These are phyloP conservation scores for Botrytis aclada DNA, from an alignment of 2,329 filamentous ascomycete genomes.

Conservation along the genomic window DNA sequence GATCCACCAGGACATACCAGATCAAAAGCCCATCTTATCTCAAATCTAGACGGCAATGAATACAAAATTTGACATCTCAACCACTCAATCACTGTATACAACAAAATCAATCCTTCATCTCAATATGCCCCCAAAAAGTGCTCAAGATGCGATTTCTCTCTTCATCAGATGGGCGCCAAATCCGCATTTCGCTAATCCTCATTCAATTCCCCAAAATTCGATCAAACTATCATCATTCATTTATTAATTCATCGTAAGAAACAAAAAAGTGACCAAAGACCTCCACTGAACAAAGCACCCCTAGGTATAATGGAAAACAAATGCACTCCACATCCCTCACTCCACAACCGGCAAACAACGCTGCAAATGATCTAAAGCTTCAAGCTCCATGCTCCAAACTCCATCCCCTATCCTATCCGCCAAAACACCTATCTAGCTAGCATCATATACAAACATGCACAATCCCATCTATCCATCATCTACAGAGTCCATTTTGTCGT, in stretches of 20 bases:
- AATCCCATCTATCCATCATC: neutral
- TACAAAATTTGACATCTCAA: too few species aligned
- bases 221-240: neutral
- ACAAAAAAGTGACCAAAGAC: neutral
- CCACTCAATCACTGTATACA: neutral
- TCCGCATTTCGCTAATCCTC: neutral
- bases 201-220: neutral
- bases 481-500: neutral
- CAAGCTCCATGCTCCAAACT: neutral
- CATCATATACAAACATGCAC: neutral
- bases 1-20: neutral
- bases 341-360: neutral
- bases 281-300: neutral
- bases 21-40: neutral
- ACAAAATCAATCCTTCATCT: neutral
- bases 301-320: conserved; percentile 8
- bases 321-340: neutral
- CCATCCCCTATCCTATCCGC: neutral
- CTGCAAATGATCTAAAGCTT: neutral
- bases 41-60: neutral
- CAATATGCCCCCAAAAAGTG: too few species aligned
- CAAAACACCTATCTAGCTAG: neutral
- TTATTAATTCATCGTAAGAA: neutral
- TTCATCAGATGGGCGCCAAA: neutral
- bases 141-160: neutral